Conservation (phyloP, 2,329 filamentous ascomycete species). For the Drechslerella dactyloides region DNA sequence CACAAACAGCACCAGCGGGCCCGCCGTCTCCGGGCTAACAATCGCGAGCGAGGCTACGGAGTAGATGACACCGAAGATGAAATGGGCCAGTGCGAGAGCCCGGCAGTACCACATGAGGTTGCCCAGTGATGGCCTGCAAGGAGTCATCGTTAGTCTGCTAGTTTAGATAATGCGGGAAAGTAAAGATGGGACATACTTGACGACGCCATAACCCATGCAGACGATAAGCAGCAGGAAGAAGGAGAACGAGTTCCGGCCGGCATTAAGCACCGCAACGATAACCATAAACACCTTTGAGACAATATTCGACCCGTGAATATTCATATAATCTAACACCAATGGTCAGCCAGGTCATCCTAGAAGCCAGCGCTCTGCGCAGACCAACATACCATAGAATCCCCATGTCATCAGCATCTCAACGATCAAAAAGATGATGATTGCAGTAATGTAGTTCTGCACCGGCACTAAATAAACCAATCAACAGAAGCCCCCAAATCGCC, state of each 20-base stretch:
- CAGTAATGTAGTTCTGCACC: conserved; percentile 98
- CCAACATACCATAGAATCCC: conserved; percentile 81
- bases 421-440: conserved; percentile 91
- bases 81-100: conserved; percentile 87
- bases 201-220: conserved; percentile 98
- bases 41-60: conserved; percentile 86
- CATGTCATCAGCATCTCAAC: conserved; percentile 98
- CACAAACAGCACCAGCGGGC: conserved; percentile 87
- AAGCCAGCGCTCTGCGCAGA: not conserved
- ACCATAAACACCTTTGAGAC: conserved; percentile 86
- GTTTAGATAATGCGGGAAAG: not conserved
- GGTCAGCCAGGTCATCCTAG: conserved; percentile 56
- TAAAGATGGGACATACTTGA: conserved; percentile 65
- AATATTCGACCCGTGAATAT: conserved; percentile 81
- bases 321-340: conserved; percentile 75
- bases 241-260: conserved; percentile 93
- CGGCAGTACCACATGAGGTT: conserved; percentile 94
- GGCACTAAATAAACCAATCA: conserved; percentile 67
- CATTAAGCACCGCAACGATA: conserved; percentile 89
- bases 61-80: conserved; percentile 92
- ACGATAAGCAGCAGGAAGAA: conserved; percentile 98
- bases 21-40: conserved; percentile 63
- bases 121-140: conserved; percentile 67
- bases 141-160: not conserved
- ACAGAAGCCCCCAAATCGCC: conserved; percentile 47